A percentile compares a stretch with the other conserved stretches of the same genome.
These are phyloP conservation scores for Pyrenochaeta sp. DNA, from an alignment of 2,329 filamentous ascomycete species.

Conservation along the genomic window DNA sequence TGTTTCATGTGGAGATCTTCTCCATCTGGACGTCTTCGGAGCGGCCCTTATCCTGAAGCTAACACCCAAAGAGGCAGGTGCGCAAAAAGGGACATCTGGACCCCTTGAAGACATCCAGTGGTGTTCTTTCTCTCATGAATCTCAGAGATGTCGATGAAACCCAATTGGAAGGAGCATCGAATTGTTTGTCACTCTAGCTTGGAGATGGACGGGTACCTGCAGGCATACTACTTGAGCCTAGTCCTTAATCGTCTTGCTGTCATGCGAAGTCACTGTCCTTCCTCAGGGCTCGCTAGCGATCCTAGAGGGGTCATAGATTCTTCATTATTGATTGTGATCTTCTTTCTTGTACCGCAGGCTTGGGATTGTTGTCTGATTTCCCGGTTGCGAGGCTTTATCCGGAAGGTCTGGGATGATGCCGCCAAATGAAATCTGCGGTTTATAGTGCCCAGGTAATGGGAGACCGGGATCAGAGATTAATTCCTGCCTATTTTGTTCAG, in stretches of 20 bases:
- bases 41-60: not conserved
- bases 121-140: not conserved
- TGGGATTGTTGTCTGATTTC: conserved; percentile 12
- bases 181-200: not conserved
- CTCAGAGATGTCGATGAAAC: not conserved
- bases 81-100: not conserved
- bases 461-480: conserved; percentile 11
- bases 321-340: not conserved
- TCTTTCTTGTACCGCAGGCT: conserved; percentile 1
- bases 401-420: conserved; percentile 22
- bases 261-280: not conserved
- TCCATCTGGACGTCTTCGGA: not conserved
- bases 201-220: conserved; percentile 11
- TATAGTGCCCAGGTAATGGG: conserved; percentile 24
- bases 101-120: not conserved
- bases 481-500: conserved; percentile 27
- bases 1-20: not conserved
- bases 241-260: not conserved
- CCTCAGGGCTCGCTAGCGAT: no score
- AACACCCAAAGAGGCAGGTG: conserved; percentile 1
- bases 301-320: not conserved
- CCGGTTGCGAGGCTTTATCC: conserved; percentile 12
- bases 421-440: conserved; percentile 9
- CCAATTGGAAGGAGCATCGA: no score
- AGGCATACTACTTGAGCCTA: not conserved